Evolutionary conservation across 1,284 basidiomycete genomes (phyloP), one percentile per base, ranked within the genome.

Genomic region (Testicularia cyperi): DNA sequence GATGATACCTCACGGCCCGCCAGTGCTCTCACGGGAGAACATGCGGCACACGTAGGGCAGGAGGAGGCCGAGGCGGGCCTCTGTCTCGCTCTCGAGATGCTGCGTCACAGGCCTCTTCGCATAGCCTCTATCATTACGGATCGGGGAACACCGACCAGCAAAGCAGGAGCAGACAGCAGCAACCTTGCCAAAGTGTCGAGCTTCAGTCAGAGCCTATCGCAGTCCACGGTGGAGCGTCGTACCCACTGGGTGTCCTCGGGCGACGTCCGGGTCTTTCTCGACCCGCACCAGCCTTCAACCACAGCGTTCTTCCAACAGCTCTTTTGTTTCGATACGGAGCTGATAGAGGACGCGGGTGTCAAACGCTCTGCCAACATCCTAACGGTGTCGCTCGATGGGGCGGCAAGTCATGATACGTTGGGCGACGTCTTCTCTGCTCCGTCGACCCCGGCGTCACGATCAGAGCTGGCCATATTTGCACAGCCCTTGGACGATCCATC

Each of bases 21-120:
- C 29, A 36, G n/a, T 4, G 12, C 20, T 33, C 39, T 20, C 12
- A 6, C 23, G 5, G 39, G 14, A 8, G 36, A 41, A 2, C 21
- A 47, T 24, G 43, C 38, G 33, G 38, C 40, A 5, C 27, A 26
- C 1, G 14, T 14, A 34, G 28, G 22, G 15, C 38, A 44, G 5
- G 36, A 48, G 22, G 52, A 58, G 36, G 58, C 53, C 18, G 70
- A 73, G 25, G 68, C 64, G n/a, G 71, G 68, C 20, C 42, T 74
- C 21, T 69, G 70, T 41, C 41, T 74, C 19, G 68, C 72, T 0
- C 44, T 74, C 21, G 70, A 74, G 42, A 74, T 74, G 70, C 63
- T 74, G 6, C 68, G 72, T 4, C 69, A 74, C 38, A 51, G 58
- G 12, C 58, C 70, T 6, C 47, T 74, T 1, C 47, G 44, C 19